phyloP scores from a whole-genome alignment of 1,284 basidiomycete genomes.

The Austropuccinia psidii region DNA sequence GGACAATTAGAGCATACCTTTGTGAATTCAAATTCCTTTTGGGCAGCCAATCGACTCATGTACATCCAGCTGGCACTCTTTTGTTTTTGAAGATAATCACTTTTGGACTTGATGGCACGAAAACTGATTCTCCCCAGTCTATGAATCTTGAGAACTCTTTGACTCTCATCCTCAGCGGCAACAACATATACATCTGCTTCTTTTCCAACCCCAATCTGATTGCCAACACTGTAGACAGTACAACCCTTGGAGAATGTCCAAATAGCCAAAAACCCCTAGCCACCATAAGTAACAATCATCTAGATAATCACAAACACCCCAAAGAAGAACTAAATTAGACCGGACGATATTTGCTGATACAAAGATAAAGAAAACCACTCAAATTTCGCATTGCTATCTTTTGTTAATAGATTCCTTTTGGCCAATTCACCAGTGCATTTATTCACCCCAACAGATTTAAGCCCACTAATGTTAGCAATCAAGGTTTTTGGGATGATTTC shows the following conservation, averaged over 20 bases:
- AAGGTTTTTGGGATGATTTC: conserved; percentile 83
- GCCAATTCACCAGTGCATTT: conserved; percentile 83
- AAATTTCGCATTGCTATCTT: conserved; percentile 82
- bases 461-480: conserved; percentile 87
- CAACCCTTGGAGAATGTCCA: conserved; percentile 81
- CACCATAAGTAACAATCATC: conserved; percentile 98
- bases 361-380: no score
- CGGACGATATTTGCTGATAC: conserved; percentile 71
- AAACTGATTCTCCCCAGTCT: conserved; percentile 94
- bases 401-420: conserved; percentile 80
- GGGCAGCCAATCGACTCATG: no score
- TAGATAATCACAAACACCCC: no score
- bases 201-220: conserved; percentile 96
- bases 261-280: conserved; percentile 91
- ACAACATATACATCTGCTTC: no score
- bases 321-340: no score
- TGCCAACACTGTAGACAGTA: no score
- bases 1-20: no score
- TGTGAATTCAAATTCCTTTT: no score
- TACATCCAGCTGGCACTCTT: conserved; percentile 99
- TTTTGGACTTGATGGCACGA: no score
- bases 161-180: no score
- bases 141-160: no score
- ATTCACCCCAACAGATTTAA: conserved; percentile 91
- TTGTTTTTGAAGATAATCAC: conserved; percentile 87